Percentiles rank a stretch among this genome's conserved stretches.
phyloP scores from a whole-genome alignment of 1,284 basidiomycete genomes.

The Fomitopsis schrenkii region DNA sequence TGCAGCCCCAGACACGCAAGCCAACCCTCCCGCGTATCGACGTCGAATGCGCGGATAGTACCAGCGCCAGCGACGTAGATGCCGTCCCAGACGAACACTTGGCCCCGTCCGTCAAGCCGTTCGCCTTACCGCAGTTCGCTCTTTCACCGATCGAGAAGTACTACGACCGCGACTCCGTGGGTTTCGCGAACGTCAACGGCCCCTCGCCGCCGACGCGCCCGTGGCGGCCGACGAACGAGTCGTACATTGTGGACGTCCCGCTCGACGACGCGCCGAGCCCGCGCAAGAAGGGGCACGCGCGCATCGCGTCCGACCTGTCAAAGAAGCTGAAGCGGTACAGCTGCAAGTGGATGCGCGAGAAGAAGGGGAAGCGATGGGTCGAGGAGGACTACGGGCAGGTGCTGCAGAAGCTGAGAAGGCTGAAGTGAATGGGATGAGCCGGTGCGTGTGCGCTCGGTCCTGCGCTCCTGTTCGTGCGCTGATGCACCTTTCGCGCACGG shows the following conservation, averaged over 20 bases:
- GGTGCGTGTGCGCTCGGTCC: background rate
- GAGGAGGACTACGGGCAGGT: background rate
- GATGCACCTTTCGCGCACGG: too few species aligned
- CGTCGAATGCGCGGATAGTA: background rate
- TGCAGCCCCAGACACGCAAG: background rate
- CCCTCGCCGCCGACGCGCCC: background rate
- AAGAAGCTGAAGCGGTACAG: background rate
- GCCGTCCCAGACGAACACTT: background rate
- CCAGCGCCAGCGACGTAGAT: too few species aligned
- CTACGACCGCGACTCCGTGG: background rate
- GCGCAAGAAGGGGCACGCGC: background rate
- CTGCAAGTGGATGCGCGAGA: background rate
- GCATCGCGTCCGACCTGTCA: background rate
- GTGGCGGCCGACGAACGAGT: background rate
- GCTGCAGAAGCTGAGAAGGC: background rate
- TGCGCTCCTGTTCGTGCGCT: too few species aligned
- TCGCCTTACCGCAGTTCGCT: background rate
- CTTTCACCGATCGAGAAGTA: background rate
- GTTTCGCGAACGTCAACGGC: too few species aligned
- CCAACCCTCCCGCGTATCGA: background rate
- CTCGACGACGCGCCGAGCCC: background rate
- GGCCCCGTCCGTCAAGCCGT: background rate
- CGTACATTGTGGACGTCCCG: background rate
- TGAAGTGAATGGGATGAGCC: background rate
- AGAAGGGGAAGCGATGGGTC: slow-evolving; percentile 1